Evolutionary conservation across 305 asterid genomes (phyloP), one percentile per base, ranked within the genome.

Genomic region (Nicotiana rustica): DNA sequence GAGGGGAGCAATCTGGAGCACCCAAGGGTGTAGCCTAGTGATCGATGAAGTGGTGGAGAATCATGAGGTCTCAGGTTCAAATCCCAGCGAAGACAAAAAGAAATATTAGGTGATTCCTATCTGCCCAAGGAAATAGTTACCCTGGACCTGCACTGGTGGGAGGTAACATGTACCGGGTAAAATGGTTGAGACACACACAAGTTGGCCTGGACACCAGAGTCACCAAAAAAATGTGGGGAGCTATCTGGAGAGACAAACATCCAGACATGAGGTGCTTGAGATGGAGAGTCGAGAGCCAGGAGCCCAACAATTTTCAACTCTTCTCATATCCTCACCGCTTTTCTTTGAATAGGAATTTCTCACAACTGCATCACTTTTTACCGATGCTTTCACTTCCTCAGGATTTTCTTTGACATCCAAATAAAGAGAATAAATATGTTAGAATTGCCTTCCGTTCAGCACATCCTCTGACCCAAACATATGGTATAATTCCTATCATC

Each of bases 281-380:
- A 76, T 55, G 66, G 80, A 75, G 47, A 52, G 62, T 55, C 64
- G 29, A 21, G 79, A 75, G 15, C 47, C 80, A 29, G 17, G n/a
- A 15, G 65, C 66, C 49, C 80, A 75, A 75, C 29, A 75, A 4
- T 19, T 52, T 52, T 75, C 47, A 76, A 55, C 52, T 29, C 55
- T 15, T 55, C 35, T 15, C 66, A 55, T 47, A 17, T 76, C 29
- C 80, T 59, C 80, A 55, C 49, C 66, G 55, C 56, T 76, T 31
- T 76, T 4, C 80, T 76, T 76, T 6, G 66, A 31, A 29, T 15
- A 31, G 65, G 41, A 76, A 31, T 29, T 52, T 55, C 55, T 76
- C 66, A 52, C 76, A 67, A 67, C 5, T 55, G 9, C 80, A 55
- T 31, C 66, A 76, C 31, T 55, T 76, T 76, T 76, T 55, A 55